Base-by-base conservation (phyloP, 2,329 filamentous ascomycete species). In the Apiospora rasikravindrae region DNA sequence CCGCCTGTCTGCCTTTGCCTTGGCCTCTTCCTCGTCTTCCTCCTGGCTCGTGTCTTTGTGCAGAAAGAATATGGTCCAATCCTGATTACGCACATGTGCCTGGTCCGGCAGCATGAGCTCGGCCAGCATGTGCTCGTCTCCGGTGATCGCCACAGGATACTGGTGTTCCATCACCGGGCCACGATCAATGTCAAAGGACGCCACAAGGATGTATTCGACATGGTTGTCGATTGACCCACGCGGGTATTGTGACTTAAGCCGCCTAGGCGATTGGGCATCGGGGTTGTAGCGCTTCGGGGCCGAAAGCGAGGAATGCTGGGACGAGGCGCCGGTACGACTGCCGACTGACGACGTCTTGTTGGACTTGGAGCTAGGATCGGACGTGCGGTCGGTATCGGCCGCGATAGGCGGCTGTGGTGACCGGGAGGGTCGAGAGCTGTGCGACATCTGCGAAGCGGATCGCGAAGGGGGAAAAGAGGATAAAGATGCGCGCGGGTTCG, bases 31-130 rank as follows among this genome's bases (percentile, higher is more conserved):
- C 42, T 95, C 93, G 73, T 97, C 95, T 72, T 96, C 93, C 73
- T 94, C 92, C 69, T 92, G 91, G 73, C 91, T 95, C 4, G 92
- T 94, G 81, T 99, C 96, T 82, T 98, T 98, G 84, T 99, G 96
- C 71, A 99, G 82, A 81, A 99, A 99, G 85, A 99, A 99, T 71
- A 98, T 98, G 57, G 96, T 99, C 96, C 96, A 99, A 82, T 99
- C 96, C 83, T 98, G 95, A 79, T 93, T 96, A 51, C 96, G 90
- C 73, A 96, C 91, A 83, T 99, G 96, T 29, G 96, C 95, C 83
- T 98, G 96, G 82, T 99, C 96, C 0, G 96, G 96, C 81, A 99
- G 86, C 96, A 99, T 99, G 79, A 99, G 89, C 85, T 99, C 96
- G 8, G 96, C 96, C 79, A 99, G 84, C 95, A 98, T 98, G 79